phyloP scores from a whole-genome alignment of 495 filamentous ascomycete genomes.

The Melanomma pulvis-pyrius region DNA sequence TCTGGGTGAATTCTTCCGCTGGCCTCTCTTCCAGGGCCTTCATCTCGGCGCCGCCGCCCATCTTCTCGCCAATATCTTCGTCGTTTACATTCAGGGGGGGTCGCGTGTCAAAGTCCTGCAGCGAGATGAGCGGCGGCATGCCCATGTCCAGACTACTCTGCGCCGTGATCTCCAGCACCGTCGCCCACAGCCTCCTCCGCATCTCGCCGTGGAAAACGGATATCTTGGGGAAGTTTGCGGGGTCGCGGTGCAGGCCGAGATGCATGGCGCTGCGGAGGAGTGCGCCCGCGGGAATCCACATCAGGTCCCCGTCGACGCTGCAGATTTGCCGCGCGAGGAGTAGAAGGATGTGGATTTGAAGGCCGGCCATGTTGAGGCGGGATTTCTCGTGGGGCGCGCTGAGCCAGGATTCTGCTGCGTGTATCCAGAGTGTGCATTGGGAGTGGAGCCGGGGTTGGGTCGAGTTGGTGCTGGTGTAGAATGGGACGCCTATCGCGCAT shows the following conservation, averaged over 20 bases:
- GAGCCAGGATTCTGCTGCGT: conserved; percentile 18
- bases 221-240: conserved; percentile 13
- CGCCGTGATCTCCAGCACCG: conserved; percentile 19
- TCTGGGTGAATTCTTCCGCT: conserved; percentile 5
- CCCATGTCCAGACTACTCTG: conserved; percentile 26
- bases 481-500: conserved; percentile 19
- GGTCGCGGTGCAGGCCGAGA: conserved; percentile 29
- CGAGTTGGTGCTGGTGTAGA: conserved; percentile 3
- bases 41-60: background rate
- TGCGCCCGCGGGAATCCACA: conserved; percentile 21
- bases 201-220: conserved; percentile 14
- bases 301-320: conserved; percentile 18
- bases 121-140: conserved; percentile 17
- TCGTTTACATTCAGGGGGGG: conserved; percentile 25
- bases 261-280: conserved; percentile 29
- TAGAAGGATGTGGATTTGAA: conserved; percentile 26
- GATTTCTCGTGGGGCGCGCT: conserved; percentile 12
- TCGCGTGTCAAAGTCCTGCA: conserved; percentile 15
- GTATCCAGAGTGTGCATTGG: conserved; percentile 12
- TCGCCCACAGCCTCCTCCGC: conserved; percentile 25
- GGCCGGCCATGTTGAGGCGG: conserved; percentile 14
- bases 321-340: conserved; percentile 18
- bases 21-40: background rate
- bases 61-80: conserved; percentile 14
- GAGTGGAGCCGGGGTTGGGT: background rate